Percentiles rank a stretch among this genome's conserved stretches.
Evolutionary conservation across 345 rosid genomes (phyloP).

Genomic region (Populus simonii): DNA sequence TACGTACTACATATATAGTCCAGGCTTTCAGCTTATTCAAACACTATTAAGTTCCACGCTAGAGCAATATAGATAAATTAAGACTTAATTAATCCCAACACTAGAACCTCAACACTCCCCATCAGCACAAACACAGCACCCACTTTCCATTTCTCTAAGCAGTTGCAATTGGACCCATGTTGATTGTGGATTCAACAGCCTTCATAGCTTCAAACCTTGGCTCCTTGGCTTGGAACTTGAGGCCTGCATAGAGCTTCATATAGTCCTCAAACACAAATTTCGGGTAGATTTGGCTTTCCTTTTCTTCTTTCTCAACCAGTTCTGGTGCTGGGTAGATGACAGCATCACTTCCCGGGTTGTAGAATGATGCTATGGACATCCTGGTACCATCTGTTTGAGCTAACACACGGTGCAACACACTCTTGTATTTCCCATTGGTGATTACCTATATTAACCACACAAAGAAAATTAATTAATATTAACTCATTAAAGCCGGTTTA

Average conservation of each 20-base stretch:
- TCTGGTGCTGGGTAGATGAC: slow-evolving; percentile 66
- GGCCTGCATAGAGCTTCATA: slow-evolving; percentile 73
- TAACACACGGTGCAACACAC: slow-evolving; percentile 71
- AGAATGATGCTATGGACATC: slow-evolving; percentile 90
- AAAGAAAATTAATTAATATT: too few species aligned
- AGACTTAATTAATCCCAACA: neutral
- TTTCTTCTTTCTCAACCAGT: slow-evolving; percentile 47
- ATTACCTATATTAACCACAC: slow-evolving; percentile 48
- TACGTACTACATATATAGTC: neutral
- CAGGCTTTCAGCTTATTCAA: neutral
- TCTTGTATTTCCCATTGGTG: slow-evolving; percentile 89
- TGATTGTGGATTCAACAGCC: slow-evolving; percentile 29
- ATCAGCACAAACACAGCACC: neutral
- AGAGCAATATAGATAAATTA: neutral
- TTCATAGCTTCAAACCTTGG: slow-evolving; percentile 86
- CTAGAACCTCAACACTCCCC: neutral
- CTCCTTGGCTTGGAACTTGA: slow-evolving; percentile 85
- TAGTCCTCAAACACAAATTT: slow-evolving; percentile 85
- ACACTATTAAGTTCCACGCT: neutral
- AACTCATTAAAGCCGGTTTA: too few species aligned
- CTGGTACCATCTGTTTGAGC: slow-evolving; percentile 71
- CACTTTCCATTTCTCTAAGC: slow-evolving; percentile 20
- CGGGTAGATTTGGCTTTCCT: slow-evolving; percentile 43
- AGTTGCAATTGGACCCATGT: slow-evolving; percentile 35
- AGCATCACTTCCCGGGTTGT: slow-evolving; percentile 85